Evolutionary conservation across 257 asterid genomes (phyloP), one percentile per base, ranked within the genome.

Genomic region (Solanum microdontum): DNA sequence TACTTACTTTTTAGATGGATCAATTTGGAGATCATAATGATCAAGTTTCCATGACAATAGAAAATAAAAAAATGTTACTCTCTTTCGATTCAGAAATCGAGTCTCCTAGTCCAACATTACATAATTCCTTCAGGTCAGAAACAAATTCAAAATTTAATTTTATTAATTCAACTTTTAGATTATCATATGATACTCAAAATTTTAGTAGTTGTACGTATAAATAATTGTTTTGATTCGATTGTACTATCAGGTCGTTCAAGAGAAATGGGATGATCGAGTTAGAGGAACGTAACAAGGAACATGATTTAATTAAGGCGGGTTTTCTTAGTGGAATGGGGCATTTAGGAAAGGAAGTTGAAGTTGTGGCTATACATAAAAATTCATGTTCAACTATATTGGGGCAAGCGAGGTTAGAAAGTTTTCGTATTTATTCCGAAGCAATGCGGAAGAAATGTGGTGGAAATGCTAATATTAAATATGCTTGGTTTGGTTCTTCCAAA

Each of bases 401-500:
- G 28, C 73, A 83, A 82, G 91, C 91, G 3, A 85, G 83, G 76
- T 19, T 89, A 55, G 90, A 89, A 58, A 86, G 89, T 2, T 93
- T 93, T 74, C 85, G 85, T 7, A 26, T 88, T 32, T 89, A 88
- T 87, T 82, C 86, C 6, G 39, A 40, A 36, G 94, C 93, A 9
- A 91, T 89, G 92, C 92, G 89, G 4, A 80, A 55, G 51, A 91
- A 76, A 84, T 88, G 93, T 66, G 91, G 91, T 76, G 94, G 94
- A 85, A 88, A 92, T 55, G 93, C 93, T 3, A 91, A 91, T 58
- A 17, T 90, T 1, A 90, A 83, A 89, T 87, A 84, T 48, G 95
- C 87, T 2, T 93, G 96, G 94, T 93, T 91, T 89, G 95, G 93
- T 74, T 91, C 92, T 28, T 73, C 91, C 1, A 72, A 87, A 86